Percentiles rank a stretch among this genome's conserved stretches.
phyloP scores from a whole-genome alignment of 2,329 filamentous ascomycete genomes.

The Trematosphaeria pertusa region DNA sequence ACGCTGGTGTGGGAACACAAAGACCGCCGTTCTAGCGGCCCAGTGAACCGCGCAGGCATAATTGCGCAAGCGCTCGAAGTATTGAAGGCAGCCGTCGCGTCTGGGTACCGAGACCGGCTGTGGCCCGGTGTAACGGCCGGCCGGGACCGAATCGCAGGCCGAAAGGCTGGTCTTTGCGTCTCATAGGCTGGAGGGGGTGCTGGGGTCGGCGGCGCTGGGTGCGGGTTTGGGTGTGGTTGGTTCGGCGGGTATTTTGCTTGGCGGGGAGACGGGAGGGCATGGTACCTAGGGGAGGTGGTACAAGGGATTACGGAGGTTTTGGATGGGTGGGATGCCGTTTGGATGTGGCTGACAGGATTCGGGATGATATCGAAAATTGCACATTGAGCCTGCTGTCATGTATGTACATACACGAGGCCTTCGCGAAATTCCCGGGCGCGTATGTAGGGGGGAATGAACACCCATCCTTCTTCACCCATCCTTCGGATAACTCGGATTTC shows the following conservation, averaged over 20 bases:
- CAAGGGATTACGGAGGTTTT: background rate
- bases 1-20: too few species aligned
- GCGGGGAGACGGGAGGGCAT: too few species aligned
- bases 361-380: background rate
- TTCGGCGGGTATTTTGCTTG: slow-evolving; percentile 28
- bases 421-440: background rate
- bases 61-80: slow-evolving; percentile 17
- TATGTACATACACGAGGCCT: too few species aligned
- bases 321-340: background rate
- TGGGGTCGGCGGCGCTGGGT: background rate
- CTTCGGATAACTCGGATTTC: too few species aligned
- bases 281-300: background rate
- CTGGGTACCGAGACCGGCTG: slow-evolving; percentile 16
- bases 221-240: slow-evolving; percentile 11
- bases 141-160: too few species aligned
- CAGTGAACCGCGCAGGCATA: too few species aligned
- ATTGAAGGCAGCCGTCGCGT: background rate
- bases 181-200: too few species aligned
- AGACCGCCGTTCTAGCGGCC: too few species aligned
- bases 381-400: background rate
- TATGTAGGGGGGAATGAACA: too few species aligned
- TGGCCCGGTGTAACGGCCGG: slow-evolving; percentile 10
- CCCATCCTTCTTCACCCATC: too few species aligned
- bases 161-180: too few species aligned
- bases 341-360: slow-evolving; percentile 2